Evolutionary conservation across 176 grass and related monocot species (phyloP), one percentile per base, ranked within the genome.

Genomic region (Avena atlantica): DNA sequence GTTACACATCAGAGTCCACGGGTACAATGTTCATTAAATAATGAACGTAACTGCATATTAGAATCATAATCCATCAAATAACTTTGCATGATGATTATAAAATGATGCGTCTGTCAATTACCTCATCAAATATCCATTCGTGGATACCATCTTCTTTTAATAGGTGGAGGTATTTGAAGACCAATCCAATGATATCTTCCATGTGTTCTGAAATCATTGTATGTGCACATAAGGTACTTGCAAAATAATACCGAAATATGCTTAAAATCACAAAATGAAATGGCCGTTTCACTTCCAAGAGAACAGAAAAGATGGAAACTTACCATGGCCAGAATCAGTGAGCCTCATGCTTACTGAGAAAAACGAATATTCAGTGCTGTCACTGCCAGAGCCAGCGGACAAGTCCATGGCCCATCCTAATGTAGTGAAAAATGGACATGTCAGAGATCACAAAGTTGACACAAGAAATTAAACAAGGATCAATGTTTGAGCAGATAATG

Each of bases 81-180:
- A 78, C 19, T 82, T 34, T 2, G 20, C 45, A 73, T 60, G 74
- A 67, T 67, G 36, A 66, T 57, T 57, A 16, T 68, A 71, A 65
- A 84, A 80, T 14, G 14, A 90, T 80, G 20, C 70, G 3, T 44
- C 44, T 85, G 70, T 48, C 49, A 19, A 11, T 88, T 89, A 98
- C 96, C 96, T 98, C 96, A 88, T 96, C 81, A 92, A 98, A 98
- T 44, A 98, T 91, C 96, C 96, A 96, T 51, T 98, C 84, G 15
- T 86, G 87, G 71, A 98, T 81, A 72, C 93, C 93, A 19, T 82
- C 77, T 78, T 91, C 84, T 86, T 94, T 91, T 84, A 98, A 76
- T 55, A 98, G 89, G 53, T 34, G 17, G 75, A 98, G 81, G 70
- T 98, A 98, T 82, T 88, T 94, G 85, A 98, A 96, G 19, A 98